Conservation (phyloP, 345 rosid genomes). For the Bruguiera parviflora region DNA sequence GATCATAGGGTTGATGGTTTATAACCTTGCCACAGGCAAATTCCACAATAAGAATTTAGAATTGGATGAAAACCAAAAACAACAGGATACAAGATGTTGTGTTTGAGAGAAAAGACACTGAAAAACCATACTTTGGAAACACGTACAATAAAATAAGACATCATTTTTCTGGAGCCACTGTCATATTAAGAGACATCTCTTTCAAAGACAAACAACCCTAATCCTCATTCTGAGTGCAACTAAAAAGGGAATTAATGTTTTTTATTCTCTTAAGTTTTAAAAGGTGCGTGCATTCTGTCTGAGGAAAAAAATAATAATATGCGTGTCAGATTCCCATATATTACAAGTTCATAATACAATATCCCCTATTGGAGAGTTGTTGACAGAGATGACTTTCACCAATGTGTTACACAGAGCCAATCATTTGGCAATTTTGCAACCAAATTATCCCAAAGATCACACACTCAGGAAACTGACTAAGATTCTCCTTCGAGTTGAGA, state of each 20-base stretch:
- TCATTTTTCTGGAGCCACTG: not conserved
- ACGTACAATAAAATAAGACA: not conserved
- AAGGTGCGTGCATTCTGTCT: too few species aligned
- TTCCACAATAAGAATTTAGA: not conserved
- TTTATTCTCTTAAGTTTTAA: too few species aligned
- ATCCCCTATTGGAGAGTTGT: not conserved
- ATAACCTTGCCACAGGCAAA: constrained; percentile 47
- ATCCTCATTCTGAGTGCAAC: too few species aligned
- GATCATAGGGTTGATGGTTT: constrained; percentile 67
- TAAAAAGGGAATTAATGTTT: too few species aligned
- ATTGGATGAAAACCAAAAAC: not conserved
- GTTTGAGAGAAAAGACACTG: not conserved
- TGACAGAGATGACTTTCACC: not conserved
- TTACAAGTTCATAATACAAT: too few species aligned
- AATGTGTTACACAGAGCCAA: not conserved
- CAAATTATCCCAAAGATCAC: constrained; percentile 6
- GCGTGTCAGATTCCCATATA: not conserved
- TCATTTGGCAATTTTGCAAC: not conserved
- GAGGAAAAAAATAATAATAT: not conserved
- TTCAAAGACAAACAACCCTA: too few species aligned
- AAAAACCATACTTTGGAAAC: not conserved
- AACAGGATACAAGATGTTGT: constrained; percentile 1
- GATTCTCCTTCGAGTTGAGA: not conserved
- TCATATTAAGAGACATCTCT: too few species aligned
- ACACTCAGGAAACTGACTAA: not conserved